Percentiles rank a stretch among this genome's conserved stretches.
Evolutionary conservation across 768 basidiomycete species (phyloP).

Genomic region (Mycena vitilis): DNA sequence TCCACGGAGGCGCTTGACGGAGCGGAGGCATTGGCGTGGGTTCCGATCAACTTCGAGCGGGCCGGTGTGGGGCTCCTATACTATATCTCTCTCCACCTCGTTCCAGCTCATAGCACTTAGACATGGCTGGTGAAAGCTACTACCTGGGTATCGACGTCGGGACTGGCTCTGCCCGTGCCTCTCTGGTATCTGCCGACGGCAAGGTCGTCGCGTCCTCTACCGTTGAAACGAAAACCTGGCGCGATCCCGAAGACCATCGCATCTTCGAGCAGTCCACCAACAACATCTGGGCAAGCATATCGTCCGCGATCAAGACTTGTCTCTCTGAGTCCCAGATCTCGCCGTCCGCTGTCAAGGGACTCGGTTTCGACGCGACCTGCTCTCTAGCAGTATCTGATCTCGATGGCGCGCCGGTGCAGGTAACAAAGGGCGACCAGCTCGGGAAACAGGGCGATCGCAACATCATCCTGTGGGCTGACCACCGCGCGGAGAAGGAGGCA

Average conservation of each 20-base stretch:
- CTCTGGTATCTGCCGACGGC: conserved; percentile 78
- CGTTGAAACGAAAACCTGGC: conserved; percentile 86
- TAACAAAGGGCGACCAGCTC: conserved; percentile 75
- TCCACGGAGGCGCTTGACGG: too few relatives aligned
- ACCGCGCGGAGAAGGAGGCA: conserved; percentile 93
- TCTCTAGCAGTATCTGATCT: conserved; percentile 89
- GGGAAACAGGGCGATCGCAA: conserved; percentile 82
- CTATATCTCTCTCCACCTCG: too few relatives aligned
- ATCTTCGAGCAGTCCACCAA: conserved; percentile 97
- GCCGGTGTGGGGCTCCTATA: not conserved
- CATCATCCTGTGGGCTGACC: conserved; percentile 96
- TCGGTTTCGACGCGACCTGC: conserved; percentile 98
- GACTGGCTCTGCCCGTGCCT: conserved; percentile 93
- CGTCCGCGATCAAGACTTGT: conserved; percentile 70
- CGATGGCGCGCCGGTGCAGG: conserved; percentile 76
- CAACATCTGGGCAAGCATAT: conserved; percentile 86
- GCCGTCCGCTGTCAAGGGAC: conserved; percentile 77
- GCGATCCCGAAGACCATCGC: conserved; percentile 84
- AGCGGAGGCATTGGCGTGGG: too few relatives aligned
- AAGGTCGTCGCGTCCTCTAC: conserved; percentile 82
- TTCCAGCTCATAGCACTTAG: too few relatives aligned
- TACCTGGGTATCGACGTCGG: conserved; percentile 90
- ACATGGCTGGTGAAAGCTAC: conserved; percentile 56
- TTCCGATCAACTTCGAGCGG: conserved; percentile 1
- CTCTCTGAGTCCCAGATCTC: conserved; percentile 66